Evolutionary conservation across 2,329 filamentous ascomycete genomes (phyloP), one percentile per base, ranked within the genome.

Genomic region (Hirsutella rhossiliensis): DNA sequence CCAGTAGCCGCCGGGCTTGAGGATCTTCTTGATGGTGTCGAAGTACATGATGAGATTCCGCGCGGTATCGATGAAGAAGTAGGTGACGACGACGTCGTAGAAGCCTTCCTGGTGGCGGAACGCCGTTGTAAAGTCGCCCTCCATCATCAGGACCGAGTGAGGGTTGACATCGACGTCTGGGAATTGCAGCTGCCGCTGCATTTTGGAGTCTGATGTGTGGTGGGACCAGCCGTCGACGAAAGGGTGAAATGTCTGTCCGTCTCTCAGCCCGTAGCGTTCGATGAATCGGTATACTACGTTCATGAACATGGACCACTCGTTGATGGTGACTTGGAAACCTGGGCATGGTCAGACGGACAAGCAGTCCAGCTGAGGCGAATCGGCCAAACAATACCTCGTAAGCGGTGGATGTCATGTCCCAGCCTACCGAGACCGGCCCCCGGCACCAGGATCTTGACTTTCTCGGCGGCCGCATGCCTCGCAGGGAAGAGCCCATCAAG

Each of bases 41-140:
- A 78, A 61, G 47, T 78, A 79, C 0, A 52, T 58, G 54, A 76
- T 63, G 1, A 77, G 54, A 43, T 78, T 78, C 1, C 73, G 65
- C 0, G 75, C 75, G 0, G 75, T 79, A 51, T 79, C 75, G 49
- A 79, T 77, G 57, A 79, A 78, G 58, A 78, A 79, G 38, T 76
- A 67, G 0, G 75, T 77, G 0, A 76, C 55, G 0, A 79, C 56
- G 1, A 67, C 61, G 43, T 78, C 73, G 53, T 65, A 78, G 4
- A 50, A 42, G 1, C 52, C 51, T 0, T 48, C 41, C 1, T 56
- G 34, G 3, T 52, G 45, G 37, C 41, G 38, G 47, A 68, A 68
- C 3, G 50, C 58, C 0, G 65, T 68, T 0, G 67, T 73, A 48
- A 79, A 79, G 50, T 79, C 75, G 1, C 74, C 75, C 50, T 79